Percentiles rank a stretch among this genome's conserved stretches.
Evolutionary conservation across 2,329 filamentous ascomycete genomes (phyloP).

Genomic region (Coleophoma crateriformis): DNA sequence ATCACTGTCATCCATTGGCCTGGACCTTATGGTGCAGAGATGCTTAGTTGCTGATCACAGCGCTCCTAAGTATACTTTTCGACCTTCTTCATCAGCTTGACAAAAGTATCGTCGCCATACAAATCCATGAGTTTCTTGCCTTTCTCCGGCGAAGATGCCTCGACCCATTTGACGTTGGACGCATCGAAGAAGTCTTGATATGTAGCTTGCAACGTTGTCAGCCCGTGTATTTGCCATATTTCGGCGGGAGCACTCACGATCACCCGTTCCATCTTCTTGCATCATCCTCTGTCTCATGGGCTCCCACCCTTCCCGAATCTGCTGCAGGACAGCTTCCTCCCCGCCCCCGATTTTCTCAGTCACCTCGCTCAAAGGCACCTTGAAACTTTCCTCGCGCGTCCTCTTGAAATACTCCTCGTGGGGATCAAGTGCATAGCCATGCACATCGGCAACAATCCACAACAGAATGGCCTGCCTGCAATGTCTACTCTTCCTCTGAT

Average conservation of each 20-base stretch:
- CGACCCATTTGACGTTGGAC: conserved; percentile 8
- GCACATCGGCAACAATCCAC: conserved; percentile 13
- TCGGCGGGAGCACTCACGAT: conserved; percentile 9
- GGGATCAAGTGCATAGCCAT: conserved; percentile 9
- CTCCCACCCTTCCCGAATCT: conserved; percentile 6
- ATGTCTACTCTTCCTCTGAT: conserved; percentile 2
- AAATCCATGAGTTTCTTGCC: conserved; percentile 7
- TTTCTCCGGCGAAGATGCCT: conserved; percentile 10
- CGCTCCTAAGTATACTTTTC: not conserved
- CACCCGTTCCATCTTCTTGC: conserved; percentile 10
- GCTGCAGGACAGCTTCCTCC: conserved; percentile 7
- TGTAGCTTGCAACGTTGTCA: conserved; percentile 2
- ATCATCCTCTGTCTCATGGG: conserved; percentile 12
- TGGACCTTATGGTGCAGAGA: too few relatives aligned
- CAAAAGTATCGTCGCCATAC: conserved; percentile 15
- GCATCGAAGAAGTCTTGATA: conserved; percentile 16
- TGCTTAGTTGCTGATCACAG: too few relatives aligned
- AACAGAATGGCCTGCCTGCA: not conserved
- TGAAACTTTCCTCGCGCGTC: conserved; percentile 7
- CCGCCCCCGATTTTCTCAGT: conserved; percentile 6
- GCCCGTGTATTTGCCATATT: too few relatives aligned
- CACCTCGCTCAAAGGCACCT: conserved; percentile 4
- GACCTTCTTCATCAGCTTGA: conserved; percentile 16
- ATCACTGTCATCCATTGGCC: too few relatives aligned
- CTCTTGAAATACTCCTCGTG: conserved; percentile 11